Base-by-base conservation (phyloP, 2,329 filamentous ascomycete species). In the Fusarium albosuccineum region DNA sequence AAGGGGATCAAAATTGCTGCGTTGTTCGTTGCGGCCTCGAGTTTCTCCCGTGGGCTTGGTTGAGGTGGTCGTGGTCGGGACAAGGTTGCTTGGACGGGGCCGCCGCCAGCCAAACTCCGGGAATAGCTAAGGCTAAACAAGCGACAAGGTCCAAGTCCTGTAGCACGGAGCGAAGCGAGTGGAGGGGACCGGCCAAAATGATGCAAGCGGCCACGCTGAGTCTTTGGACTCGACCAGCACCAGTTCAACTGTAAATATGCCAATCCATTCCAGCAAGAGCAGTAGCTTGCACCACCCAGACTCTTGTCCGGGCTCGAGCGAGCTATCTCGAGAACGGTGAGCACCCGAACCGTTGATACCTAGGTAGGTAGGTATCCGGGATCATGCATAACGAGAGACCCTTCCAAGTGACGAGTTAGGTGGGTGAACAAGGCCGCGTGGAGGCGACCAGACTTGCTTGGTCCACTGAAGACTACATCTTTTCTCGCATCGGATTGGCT, bases 131-230 rank as follows among this genome's bases (percentile, higher is more conserved):
- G 39, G 39, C 60, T 36, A 57, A 50, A 41, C 22, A 22, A 5
- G 22, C 22, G 22, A 22, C 48, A 63, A 41, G 46, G 59, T 40
- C 46, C 34, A 13, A 22, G n/a, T 30, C 8, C 36, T 34, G 57
- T 49, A 62, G 53, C 41, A 39, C 50, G n/a, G 27, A 30, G 30
- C 29, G 46, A 29, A 16, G 29, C 22, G 40, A 41, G 39, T 39
- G n/a, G 22, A 16, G 40, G 49, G 52, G 13, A 41, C 39, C 36
- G 46, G 52, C 51, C 44, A 30, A 54, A 63, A 58, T 62, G 65
- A 68, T 69, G 66, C 53, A 69, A 66, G 57, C 66, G 53, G 66
- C 54, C 54, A 45, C 42, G 30, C 26, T 48, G 41, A 46, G n/a
- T 30, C 34, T 30, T 22, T 34, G 45, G 57, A 60, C 66, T 68